Evolutionary conservation across 2,329 filamentous ascomycete genomes (phyloP).

Genomic region (Cladorrhinum sp.): DNA sequence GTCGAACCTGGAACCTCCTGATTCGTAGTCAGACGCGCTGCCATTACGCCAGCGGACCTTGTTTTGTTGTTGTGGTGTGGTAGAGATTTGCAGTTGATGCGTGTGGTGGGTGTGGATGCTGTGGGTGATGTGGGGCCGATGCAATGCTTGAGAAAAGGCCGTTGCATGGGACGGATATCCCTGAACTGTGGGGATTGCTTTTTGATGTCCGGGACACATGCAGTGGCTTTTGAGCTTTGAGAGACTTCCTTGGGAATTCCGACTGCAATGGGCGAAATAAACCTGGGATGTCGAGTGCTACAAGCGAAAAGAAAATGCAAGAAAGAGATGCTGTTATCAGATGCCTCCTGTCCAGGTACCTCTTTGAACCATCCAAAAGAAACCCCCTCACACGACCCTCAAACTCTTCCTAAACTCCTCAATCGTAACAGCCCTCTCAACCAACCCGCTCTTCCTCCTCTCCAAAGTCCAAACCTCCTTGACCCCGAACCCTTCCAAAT

Average conservation of each 20-base stretch:
- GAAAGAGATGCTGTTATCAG: no score
- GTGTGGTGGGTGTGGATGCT: background rate
- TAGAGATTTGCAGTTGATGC: background rate
- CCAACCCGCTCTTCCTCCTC: constrained; percentile 39
- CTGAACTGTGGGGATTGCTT: no score
- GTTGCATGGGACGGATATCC: no score
- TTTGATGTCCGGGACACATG: no score
- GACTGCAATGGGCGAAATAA: no score
- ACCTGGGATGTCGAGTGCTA: no score
- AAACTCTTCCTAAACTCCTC: constrained; percentile 37
- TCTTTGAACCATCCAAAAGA: no score
- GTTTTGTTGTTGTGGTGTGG: background rate
- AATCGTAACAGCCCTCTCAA: constrained; percentile 44
- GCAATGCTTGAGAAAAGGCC: no score
- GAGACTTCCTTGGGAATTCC: no score
- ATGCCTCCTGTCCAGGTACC: no score
- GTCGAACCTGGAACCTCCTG: constrained; percentile 11
- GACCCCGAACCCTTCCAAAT: constrained; percentile 65
- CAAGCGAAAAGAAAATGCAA: no score
- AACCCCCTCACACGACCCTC: background rate
- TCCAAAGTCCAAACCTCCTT: constrained; percentile 57
- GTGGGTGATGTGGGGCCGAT: background rate
- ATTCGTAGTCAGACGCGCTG: constrained; percentile 10
- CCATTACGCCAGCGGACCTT: constrained; percentile 10
- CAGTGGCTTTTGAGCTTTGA: no score